Evolutionary conservation across 805 yeast genomes (phyloP).

Genomic region (Wickerhamiella spandovensis): DNA sequence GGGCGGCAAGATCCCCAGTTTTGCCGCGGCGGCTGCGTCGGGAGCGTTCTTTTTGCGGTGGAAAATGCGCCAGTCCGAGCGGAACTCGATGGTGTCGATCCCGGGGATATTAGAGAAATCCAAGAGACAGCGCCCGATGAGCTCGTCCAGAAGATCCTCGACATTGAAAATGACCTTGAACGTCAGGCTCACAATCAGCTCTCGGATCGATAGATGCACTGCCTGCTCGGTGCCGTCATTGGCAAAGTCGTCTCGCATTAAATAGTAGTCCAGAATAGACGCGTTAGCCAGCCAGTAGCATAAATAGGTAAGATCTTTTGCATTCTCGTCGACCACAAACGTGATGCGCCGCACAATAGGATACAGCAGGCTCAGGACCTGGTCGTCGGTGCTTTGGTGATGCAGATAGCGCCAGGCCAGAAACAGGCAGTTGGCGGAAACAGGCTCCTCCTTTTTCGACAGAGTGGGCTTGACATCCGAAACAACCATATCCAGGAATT

Average conservation of each 20-base stretch:
- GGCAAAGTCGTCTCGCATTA: conserved; percentile 40
- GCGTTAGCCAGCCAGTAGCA: conserved; percentile 84
- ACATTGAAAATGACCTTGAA: conserved; percentile 6
- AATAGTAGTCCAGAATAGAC: conserved; percentile 64
- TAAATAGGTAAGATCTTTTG: conserved; percentile 27
- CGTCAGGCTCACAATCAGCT: conserved; percentile 8
- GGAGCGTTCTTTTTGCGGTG: conserved; percentile 32
- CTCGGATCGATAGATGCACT: conserved; percentile 9
- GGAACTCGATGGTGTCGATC: conserved; percentile 59
- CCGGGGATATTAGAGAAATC: conserved; percentile 78
- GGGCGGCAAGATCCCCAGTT: conserved; percentile 74
- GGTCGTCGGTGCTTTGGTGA: conserved; percentile 23
- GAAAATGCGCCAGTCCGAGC: conserved; percentile 56
- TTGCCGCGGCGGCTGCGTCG: conserved; percentile 58
- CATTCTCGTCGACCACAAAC: conserved; percentile 20
- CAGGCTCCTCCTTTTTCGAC: conserved; percentile 25
- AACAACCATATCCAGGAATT: conserved; percentile 27
- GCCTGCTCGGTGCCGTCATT: conserved; percentile 18
- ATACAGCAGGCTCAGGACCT: conserved; percentile 21
- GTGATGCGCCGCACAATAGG: conserved; percentile 25
- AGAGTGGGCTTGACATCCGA: conserved; percentile 26
- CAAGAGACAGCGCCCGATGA: conserved; percentile 25
- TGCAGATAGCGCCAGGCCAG: conserved; percentile 29
- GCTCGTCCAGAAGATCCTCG: conserved; percentile 11
- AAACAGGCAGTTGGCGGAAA: conserved; percentile 31